Evolutionary conservation across 345 rosid species (phyloP).

Genomic region (Pugionium cornutum): DNA sequence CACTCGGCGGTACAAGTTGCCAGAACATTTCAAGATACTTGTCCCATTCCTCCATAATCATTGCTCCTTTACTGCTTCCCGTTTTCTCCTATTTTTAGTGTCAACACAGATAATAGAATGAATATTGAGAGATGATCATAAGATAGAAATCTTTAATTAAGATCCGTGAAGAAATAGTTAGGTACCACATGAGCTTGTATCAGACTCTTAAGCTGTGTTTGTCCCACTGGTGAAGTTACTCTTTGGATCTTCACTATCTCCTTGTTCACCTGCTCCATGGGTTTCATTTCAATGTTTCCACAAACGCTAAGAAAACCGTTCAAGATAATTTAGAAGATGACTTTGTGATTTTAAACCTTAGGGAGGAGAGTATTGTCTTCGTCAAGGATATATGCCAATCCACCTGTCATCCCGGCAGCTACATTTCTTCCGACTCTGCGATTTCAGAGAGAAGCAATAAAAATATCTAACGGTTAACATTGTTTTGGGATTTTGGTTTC

Average conservation of each 20-base stretch:
- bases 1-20: conserved; percentile 98
- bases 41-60: conserved; percentile 77
- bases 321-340: not conserved
- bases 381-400: conserved; percentile 85
- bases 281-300: conserved; percentile 7
- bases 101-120: not conserved
- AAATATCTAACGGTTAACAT: not conserved
- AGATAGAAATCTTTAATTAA: not conserved
- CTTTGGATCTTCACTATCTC: conserved; percentile 94
- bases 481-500: conserved; percentile 9
- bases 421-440: conserved; percentile 98
- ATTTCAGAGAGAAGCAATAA: conserved; percentile 19
- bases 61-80: conserved; percentile 75
- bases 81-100: conserved; percentile 69
- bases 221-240: conserved; percentile 85
- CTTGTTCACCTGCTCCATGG: conserved; percentile 63
- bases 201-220: conserved; percentile 87
- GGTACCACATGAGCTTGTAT: conserved; percentile 82
- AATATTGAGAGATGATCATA: not conserved
- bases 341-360: conserved; percentile 53
- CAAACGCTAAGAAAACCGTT: not conserved
- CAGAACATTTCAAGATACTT: conserved; percentile 71
- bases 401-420: conserved; percentile 98
- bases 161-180: not conserved
- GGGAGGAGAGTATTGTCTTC: conserved; percentile 83